These are phyloP conservation scores for Arthroderma sp. DNA, from an alignment of 2,329 filamentous ascomycete genomes.

Conservation along the genomic window DNA sequence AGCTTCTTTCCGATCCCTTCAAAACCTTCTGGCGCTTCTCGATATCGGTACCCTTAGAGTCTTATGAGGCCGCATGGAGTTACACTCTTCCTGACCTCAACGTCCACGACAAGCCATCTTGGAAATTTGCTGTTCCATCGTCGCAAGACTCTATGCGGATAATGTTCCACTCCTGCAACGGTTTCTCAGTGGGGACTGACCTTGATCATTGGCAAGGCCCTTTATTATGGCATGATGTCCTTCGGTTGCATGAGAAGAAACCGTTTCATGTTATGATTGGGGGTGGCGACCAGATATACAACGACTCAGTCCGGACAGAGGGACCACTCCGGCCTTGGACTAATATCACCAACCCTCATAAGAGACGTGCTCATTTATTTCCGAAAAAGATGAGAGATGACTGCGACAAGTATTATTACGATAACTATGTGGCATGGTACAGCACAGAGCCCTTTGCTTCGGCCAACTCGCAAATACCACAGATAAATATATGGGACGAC, in stretches of 20 bases:
- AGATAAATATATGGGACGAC: slow-evolving; percentile 55
- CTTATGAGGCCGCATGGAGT: slow-evolving; percentile 62
- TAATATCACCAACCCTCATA: slow-evolving; percentile 46
- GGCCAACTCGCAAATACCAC: slow-evolving; percentile 49
- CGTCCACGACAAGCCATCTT: slow-evolving; percentile 40
- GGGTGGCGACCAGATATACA: slow-evolving; percentile 77
- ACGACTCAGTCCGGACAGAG: slow-evolving; percentile 66
- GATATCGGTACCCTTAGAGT: slow-evolving; percentile 51
- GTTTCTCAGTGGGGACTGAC: slow-evolving; percentile 54
- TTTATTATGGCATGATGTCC: slow-evolving; percentile 51
- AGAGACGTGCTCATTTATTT: slow-evolving; percentile 48
- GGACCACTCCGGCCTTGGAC: slow-evolving; percentile 63
- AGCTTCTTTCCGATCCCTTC: slow-evolving; percentile 46
- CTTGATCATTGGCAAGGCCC: slow-evolving; percentile 49
- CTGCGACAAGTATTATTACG: slow-evolving; percentile 50
- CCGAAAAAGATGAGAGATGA: slow-evolving; percentile 48
- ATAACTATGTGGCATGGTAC: slow-evolving; percentile 55
- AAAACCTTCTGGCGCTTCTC: slow-evolving; percentile 49
- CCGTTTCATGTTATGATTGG: slow-evolving; percentile 65
- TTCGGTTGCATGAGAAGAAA: slow-evolving; percentile 45
- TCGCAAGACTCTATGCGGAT: slow-evolving; percentile 53
- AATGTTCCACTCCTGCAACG: slow-evolving; percentile 58
- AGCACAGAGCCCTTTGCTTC: slow-evolving; percentile 49
- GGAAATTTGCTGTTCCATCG: slow-evolving; percentile 45
- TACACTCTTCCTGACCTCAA: slow-evolving; percentile 58